Evolutionary conservation across 2,329 filamentous ascomycete genomes (phyloP).

Genomic region (Colletotrichum lini): DNA sequence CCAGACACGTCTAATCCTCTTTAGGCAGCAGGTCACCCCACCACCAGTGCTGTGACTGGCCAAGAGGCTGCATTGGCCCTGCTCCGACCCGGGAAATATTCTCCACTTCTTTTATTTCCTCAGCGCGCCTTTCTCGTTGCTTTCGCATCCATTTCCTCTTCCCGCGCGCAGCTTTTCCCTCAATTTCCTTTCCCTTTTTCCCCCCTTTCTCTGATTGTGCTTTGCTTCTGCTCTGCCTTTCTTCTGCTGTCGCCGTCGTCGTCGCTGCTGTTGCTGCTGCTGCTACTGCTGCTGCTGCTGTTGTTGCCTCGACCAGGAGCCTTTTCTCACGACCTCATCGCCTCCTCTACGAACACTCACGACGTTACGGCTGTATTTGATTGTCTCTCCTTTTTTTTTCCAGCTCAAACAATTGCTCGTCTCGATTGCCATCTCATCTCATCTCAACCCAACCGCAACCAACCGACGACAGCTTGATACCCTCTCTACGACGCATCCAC

Average conservation of each 20-base stretch:
- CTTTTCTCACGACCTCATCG: constrained; percentile 23
- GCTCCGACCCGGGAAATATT: constrained; percentile 28
- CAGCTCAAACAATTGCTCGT: neutral
- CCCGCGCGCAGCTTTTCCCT: constrained; percentile 13
- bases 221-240: neutral
- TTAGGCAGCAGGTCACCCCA: neutral
- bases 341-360: constrained; percentile 38
- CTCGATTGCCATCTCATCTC: neutral
- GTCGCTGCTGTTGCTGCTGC: too few species aligned
- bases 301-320: constrained; percentile 21
- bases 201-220: neutral
- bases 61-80: constrained; percentile 16
- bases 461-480: constrained; percentile 27
- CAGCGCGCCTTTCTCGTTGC: constrained; percentile 24
- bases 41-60: neutral
- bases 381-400: constrained; percentile 29
- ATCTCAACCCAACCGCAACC: neutral
- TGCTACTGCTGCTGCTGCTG: constrained; percentile 12
- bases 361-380: constrained; percentile 42
- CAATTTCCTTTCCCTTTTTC: constrained; percentile 10
- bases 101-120: constrained; percentile 32
- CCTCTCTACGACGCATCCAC: constrained; percentile 23
- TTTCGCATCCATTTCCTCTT: constrained; percentile 11
- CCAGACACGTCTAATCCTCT: neutral
- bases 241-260: neutral